Conservation (phyloP, 306 rosid species). For the Ormosia semicastrata region DNA sequence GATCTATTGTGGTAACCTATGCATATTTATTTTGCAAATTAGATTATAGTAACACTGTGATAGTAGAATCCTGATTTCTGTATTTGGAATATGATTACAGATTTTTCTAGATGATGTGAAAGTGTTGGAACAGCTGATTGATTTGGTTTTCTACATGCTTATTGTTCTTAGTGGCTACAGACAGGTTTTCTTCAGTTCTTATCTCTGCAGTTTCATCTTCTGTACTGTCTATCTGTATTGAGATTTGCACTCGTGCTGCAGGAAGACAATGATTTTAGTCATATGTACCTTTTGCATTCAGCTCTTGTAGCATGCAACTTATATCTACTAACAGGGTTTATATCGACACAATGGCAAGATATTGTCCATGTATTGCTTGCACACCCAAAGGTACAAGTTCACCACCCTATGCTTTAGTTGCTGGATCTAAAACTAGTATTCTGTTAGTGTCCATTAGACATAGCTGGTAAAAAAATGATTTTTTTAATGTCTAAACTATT, state of each 20-base stretch:
- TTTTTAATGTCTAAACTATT: conserved; percentile 15
- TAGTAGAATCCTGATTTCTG: conserved; percentile 25
- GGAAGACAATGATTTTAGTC: conserved; percentile 55
- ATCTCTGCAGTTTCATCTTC: conserved; percentile 28
- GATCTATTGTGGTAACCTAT: not conserved
- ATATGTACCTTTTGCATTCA: conserved; percentile 61
- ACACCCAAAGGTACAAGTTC: conserved; percentile 75
- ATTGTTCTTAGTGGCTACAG: conserved; percentile 63
- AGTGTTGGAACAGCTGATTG: conserved; percentile 72
- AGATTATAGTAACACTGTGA: conserved; percentile 8
- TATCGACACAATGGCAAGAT: conserved; percentile 88
- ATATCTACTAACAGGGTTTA: conserved; percentile 66
- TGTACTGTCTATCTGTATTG: conserved; percentile 24
- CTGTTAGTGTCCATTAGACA: conserved; percentile 3
- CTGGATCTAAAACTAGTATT: not conserved
- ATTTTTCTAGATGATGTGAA: conserved; percentile 83
- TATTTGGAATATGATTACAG: conserved; percentile 49
- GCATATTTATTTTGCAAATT: not conserved
- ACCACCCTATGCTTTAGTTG: conserved; percentile 14
- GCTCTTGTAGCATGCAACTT: conserved; percentile 75
- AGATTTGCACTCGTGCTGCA: conserved; percentile 52
- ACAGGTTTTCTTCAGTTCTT: conserved; percentile 58
- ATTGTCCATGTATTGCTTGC: conserved; percentile 81
- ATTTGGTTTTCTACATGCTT: conserved; percentile 78
- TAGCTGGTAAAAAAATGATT: conserved; percentile 9